Evolutionary conservation across 768 basidiomycete genomes (phyloP).

Genomic region (Mycena pura): DNA sequence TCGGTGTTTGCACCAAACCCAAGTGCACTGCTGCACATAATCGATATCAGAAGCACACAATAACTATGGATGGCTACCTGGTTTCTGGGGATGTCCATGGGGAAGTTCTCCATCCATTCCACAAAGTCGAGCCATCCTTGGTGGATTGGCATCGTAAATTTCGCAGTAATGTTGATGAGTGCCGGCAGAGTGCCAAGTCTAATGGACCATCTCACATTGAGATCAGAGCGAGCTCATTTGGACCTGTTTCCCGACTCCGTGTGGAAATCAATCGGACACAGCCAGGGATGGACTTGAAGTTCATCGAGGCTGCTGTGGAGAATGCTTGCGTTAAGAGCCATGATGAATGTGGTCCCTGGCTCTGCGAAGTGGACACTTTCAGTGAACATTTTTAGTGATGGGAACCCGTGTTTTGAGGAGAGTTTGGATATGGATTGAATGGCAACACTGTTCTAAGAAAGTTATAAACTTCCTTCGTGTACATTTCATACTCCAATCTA

Average conservation of each 20-base stretch:
- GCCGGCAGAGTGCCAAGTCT: not conserved
- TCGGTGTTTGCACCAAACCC: not conserved
- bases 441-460: no score
- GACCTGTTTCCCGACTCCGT: not conserved
- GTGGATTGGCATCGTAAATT: constrained; percentile 2
- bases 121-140: not conserved
- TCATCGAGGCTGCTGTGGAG: not conserved
- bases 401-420: no score
- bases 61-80: not conserved
- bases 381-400: no score
- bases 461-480: no score
- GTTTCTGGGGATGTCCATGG: not conserved
- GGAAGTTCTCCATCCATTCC: not conserved
- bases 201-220: constrained; percentile 5
- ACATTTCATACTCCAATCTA: no score
- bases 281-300: not conserved
- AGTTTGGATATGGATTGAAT: no score
- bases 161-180: not conserved
- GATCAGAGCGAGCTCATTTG: not conserved
- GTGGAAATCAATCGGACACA: not conserved
- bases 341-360: not conserved
- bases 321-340: not conserved
- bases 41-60: not conserved
- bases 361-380: not conserved
- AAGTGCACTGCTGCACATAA: not conserved